phyloP scores from a whole-genome alignment of 176 grass and related monocot genomes.

The Tillandsia fasciculata region DNA sequence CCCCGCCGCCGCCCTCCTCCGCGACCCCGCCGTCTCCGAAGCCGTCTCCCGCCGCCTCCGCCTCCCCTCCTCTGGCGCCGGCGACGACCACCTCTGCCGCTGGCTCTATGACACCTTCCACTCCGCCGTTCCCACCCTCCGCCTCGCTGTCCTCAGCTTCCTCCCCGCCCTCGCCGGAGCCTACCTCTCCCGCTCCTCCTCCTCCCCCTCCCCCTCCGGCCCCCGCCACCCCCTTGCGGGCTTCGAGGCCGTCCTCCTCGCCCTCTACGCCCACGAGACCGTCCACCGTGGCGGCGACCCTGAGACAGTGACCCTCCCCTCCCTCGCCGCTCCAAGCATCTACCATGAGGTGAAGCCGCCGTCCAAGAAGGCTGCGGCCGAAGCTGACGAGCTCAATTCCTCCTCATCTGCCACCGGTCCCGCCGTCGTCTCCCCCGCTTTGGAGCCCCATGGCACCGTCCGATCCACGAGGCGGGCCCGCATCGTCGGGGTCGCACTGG shows the following conservation, averaged over 20 bases:
- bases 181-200: conserved; percentile 39
- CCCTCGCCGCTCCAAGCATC: conserved; percentile 41
- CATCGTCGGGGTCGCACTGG: conserved; percentile 61
- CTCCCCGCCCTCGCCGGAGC: conserved; percentile 49
- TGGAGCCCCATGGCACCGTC: conserved; percentile 58
- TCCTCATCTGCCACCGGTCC: not conserved
- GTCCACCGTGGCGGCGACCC: conserved; percentile 32
- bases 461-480: conserved; percentile 45
- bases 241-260: conserved; percentile 78
- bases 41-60: conserved; percentile 34
- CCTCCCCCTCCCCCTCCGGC: conserved; percentile 16
- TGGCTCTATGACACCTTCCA: conserved; percentile 90
- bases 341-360: conserved; percentile 47
- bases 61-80: conserved; percentile 27
- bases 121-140: conserved; percentile 39
- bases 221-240: conserved; percentile 46
- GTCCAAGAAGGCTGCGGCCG: conserved; percentile 21
- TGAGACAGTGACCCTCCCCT: conserved; percentile 42
- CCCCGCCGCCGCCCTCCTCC: conserved; percentile 44
- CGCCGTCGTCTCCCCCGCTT: conserved; percentile 40
- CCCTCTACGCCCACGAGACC: conserved; percentile 55
- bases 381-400: conserved; percentile 9
- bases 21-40: conserved; percentile 26
- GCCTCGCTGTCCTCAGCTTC: conserved; percentile 60
- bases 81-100: conserved; percentile 51